Evolutionary conservation across 2,329 filamentous ascomycete genomes (phyloP), one percentile per base, ranked within the genome.

Genomic region (Pseudocercospora cruenta): DNA sequence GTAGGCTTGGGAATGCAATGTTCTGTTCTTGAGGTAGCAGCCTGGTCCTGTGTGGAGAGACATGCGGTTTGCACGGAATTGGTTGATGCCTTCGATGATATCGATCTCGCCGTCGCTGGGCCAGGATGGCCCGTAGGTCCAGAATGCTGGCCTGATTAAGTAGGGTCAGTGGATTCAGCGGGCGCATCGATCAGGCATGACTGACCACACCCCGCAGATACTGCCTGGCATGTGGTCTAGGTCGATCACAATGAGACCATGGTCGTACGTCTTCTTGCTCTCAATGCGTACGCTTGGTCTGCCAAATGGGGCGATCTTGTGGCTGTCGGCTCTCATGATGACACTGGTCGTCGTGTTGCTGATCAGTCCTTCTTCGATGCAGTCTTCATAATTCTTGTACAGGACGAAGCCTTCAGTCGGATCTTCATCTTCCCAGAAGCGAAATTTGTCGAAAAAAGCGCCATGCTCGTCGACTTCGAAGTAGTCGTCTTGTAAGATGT

Each of bases 381-480:
- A 91, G 1, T 83, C 85, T 14, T 75, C 64, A 60, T 84, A 82
- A 70, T 86, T 81, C 61, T 88, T 83, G 73, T 93, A 95, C 67
- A 87, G 79, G 72, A 95, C 92, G 72, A 88, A 92, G 31, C 91
- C 92, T 68, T 88, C 72, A 2, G 91, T 95, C 0, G 91, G 92
- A 73, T 95, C 92, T 5, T 71, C n/a, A 21, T 66, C 80, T 8
- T 82, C 84, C 70, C 78, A 85, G 75, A 87, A 86, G 26, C 76
- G 71, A 72, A 86, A 86, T 69, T 81, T 79, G 70, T 81, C 78
- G 73, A 85, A 85, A 71, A 86, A 86, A 53, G 73, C 72, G 43
- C 69, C 70, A n/a, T 57, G n/a, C 65, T 78, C 77, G 58, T 73
- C 71, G 45, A 68, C 70, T 0, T 74, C 70, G 51, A 76, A 78